phyloP scores from a whole-genome alignment of 495 filamentous ascomycete species.

The Bacidia rubella region DNA sequence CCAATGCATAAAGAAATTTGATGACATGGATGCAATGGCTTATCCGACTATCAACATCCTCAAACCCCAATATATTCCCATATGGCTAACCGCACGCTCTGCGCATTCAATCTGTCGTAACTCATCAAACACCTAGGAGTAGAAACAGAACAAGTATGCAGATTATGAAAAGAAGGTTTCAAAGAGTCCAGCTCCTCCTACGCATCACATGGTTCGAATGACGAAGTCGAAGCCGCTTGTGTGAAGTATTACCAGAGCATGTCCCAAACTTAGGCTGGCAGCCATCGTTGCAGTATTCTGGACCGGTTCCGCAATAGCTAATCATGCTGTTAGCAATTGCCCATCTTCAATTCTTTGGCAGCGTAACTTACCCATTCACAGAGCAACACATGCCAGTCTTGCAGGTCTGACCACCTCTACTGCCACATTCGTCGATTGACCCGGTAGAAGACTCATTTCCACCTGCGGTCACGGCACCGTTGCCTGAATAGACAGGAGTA shows the following conservation, averaged over 20 bases:
- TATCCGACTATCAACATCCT: no score
- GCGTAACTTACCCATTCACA: constrained; percentile 9
- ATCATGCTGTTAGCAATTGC: neutral
- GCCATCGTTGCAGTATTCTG: constrained; percentile 27
- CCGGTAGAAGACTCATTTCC: neutral
- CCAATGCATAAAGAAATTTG: no score
- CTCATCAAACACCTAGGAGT: no score
- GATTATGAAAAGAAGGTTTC: no score
- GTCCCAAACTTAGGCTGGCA: constrained; percentile 28
- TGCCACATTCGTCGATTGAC: constrained; percentile 17
- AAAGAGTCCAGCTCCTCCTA: constrained; percentile 10
- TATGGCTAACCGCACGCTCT: no score
- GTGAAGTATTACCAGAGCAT: constrained; percentile 15
- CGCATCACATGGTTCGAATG: constrained; percentile 9
- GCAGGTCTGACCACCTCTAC: constrained; percentile 16
- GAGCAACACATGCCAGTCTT: constrained; percentile 18
- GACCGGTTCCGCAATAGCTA: constrained; percentile 28
- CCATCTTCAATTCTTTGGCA: neutral
- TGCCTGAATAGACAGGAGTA: constrained; percentile 3
- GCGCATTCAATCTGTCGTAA: no score
- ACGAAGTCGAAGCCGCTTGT: constrained; percentile 4
- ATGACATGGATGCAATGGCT: no score
- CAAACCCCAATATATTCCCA: no score
- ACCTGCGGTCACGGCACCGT: neutral
- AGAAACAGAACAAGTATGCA: no score